Conservation (phyloP, 495 filamentous ascomycete genomes). For the Tuber umbilicatum region DNA sequence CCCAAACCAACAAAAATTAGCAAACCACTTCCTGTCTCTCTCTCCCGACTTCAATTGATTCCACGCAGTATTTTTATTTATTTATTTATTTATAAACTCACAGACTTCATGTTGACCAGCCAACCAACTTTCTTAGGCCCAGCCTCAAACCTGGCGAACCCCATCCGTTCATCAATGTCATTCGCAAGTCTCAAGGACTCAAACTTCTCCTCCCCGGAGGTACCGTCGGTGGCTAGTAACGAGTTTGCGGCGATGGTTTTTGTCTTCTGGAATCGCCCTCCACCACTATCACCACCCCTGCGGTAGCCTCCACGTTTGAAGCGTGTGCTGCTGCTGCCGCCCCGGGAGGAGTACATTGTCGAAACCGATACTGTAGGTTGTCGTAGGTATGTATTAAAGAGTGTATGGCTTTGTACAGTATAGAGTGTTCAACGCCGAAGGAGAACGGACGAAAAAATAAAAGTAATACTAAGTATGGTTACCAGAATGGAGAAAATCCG, state of each 20-base stretch:
- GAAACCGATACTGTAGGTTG: background rate
- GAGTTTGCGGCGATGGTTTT: slow-evolving; percentile 73
- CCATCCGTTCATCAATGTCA: slow-evolving; percentile 87
- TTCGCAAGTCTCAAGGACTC: slow-evolving; percentile 78
- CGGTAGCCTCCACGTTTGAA: slow-evolving; percentile 49
- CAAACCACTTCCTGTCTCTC: background rate
- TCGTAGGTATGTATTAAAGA: background rate
- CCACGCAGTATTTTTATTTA: background rate
- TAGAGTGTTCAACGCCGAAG: background rate
- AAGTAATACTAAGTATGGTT: background rate
- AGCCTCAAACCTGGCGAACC: slow-evolving; percentile 85
- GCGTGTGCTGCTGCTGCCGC: slow-evolving; percentile 15
- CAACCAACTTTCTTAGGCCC: slow-evolving; percentile 81
- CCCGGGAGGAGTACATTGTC: slow-evolving; percentile 26
- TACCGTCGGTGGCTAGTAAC: slow-evolving; percentile 69
- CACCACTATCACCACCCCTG: slow-evolving; percentile 28
- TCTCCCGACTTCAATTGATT: background rate
- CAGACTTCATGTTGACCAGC: slow-evolving; percentile 87
- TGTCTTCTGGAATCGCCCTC: slow-evolving; percentile 44
- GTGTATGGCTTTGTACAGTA: background rate
- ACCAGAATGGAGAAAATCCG: background rate
- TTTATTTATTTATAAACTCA: slow-evolving; percentile 23
- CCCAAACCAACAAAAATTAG: slow-evolving; percentile 5
- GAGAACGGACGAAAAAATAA: background rate
- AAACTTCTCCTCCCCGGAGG: slow-evolving; percentile 73